A percentile compares a stretch with the other conserved stretches of the same genome.
These are phyloP conservation scores for Eucalyptus virginea DNA, from an alignment of 345 rosid species.

Conservation along the genomic window DNA sequence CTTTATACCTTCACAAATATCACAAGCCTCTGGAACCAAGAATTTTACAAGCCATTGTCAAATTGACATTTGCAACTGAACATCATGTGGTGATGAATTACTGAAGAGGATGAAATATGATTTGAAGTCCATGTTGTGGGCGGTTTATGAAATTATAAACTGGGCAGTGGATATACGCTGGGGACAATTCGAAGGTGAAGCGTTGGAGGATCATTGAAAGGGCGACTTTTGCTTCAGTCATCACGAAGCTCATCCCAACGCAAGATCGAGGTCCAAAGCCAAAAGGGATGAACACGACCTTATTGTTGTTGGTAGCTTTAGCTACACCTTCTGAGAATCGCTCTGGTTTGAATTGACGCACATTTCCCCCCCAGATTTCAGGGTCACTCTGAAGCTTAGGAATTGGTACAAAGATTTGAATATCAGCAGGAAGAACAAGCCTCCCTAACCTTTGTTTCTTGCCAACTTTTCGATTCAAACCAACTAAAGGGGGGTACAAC, in stretches of 20 bases:
- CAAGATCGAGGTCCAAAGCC: constrained; percentile 22
- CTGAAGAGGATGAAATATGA: background rate
- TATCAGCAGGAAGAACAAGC: background rate
- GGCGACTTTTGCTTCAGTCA: constrained; percentile 11
- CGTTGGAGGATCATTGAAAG: constrained; percentile 28
- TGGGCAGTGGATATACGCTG: constrained; percentile 19
- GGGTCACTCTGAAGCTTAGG: constrained; percentile 9
- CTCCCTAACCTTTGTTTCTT: constrained; percentile 6
- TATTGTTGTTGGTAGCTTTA: constrained; percentile 17
- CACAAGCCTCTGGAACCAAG: background rate
- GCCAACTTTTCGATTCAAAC: background rate
- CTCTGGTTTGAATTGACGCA: constrained; percentile 17
- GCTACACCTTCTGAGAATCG: constrained; percentile 19
- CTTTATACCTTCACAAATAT: background rate
- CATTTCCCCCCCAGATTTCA: constrained; percentile 20
- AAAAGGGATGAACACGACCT: constrained; percentile 9
- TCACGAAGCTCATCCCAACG: constrained; percentile 21
- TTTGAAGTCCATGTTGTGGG: constrained; percentile 17
- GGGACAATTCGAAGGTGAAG: constrained; percentile 13
- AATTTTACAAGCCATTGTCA: background rate
- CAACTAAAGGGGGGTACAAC: constrained; percentile 14
- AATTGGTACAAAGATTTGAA: background rate
- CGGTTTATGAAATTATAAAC: background rate
- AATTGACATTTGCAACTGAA: background rate
- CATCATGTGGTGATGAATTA: background rate